phyloP scores from a whole-genome alignment of 345 rosid genomes.

The Stellera chamaejasme region DNA sequence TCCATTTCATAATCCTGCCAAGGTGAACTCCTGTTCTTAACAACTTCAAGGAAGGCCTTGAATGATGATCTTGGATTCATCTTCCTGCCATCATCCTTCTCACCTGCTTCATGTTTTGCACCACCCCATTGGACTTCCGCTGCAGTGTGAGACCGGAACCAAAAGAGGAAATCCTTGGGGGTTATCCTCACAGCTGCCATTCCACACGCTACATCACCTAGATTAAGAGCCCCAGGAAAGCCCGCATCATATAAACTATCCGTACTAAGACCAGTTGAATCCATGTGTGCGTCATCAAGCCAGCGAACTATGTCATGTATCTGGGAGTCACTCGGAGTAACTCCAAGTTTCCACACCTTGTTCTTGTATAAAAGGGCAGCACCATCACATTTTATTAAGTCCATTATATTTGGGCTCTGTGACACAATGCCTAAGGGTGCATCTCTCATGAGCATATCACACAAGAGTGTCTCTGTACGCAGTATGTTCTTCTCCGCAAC shows the following conservation, averaged over 20 bases:
- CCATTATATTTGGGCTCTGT: conserved; percentile 86
- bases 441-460: conserved; percentile 95
- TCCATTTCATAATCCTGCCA: conserved; percentile 99
- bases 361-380: conserved; percentile 76
- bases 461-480: conserved; percentile 85
- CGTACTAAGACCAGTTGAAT: conserved; percentile 91
- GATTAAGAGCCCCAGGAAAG: conserved; percentile 58
- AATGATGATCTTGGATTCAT: conserved; percentile 98
- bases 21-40: conserved; percentile 75
- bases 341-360: conserved; percentile 62
- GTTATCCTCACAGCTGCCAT: conserved; percentile 96
- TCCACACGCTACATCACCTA: conserved; percentile 78
- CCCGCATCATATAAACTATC: conserved; percentile 95
- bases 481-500: conserved; percentile 80
- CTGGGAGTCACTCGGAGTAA: conserved; percentile 65
- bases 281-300: conserved; percentile 72
- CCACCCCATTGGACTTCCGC: conserved; percentile 95
- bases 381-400: conserved; percentile 92
- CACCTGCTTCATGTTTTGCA: conserved; percentile 75
- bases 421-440: conserved; percentile 86
- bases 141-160: conserved; percentile 92
- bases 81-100: conserved; percentile 67
- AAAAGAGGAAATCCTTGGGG: conserved; percentile 65
- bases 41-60: conserved; percentile 91
- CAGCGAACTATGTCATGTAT: conserved; percentile 61